Conservation (phyloP, 164 flowering plant genomes). For the Stephania japonica region DNA sequence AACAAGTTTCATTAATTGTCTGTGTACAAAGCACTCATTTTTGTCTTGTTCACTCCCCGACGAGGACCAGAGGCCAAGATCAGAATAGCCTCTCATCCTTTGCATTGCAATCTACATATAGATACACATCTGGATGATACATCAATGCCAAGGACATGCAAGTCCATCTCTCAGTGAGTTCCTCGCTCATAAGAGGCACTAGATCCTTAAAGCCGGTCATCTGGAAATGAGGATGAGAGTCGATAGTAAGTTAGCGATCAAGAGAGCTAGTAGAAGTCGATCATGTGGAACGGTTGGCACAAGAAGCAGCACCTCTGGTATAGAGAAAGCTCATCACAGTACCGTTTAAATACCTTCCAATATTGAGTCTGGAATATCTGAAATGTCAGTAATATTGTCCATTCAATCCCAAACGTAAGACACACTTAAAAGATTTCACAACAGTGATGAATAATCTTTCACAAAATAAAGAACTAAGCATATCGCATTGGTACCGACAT, state of each 20-base stretch:
- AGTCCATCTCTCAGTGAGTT: not conserved
- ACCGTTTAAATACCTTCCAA: not conserved
- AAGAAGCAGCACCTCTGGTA: not conserved
- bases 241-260: no score
- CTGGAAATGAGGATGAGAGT: not conserved
- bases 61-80: not conserved
- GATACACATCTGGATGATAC: not conserved
- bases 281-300: no score
- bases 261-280: no score
- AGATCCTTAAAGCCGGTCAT: not conserved
- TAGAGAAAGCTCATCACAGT: not conserved
- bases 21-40: not conserved
- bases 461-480: no score
- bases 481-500: no score
- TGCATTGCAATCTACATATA: not conserved
- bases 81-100: not conserved
- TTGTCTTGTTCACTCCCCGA: not conserved
- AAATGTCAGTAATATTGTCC: not conserved
- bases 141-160: not conserved
- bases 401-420: not conserved
- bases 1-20: not conserved
- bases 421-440: no score
- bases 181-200: not conserved
- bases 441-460: no score
- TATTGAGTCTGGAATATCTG: conserved; percentile 4